Evolutionary conservation across 352 stramenopile species (phyloP), one percentile per base, ranked within the genome.

Genomic region (Peronosclerospora sorghi): DNA sequence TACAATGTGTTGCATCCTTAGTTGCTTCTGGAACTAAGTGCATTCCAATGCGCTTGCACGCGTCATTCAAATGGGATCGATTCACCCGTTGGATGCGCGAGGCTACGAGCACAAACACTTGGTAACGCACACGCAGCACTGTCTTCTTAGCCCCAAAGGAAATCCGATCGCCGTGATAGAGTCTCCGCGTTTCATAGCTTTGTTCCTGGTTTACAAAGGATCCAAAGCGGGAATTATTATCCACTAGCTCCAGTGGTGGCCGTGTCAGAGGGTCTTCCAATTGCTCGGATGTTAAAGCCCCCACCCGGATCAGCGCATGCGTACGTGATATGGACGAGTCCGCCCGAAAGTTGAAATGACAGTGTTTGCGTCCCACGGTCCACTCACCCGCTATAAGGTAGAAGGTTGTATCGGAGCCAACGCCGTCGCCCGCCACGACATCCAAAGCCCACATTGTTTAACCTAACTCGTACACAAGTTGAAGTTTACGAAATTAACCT

Each of bases 171-270:
- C 78, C 78, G 41, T 86, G 68, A 8, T 63, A 59, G 41, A 85
- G 59, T 30, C 53, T 57, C 5, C 62, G 59, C 44, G 75, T 54
- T 9, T 36, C 49, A 37, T 78, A 63, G 42, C 55, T 69, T 35
- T 87, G 72, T 34, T 87, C 60, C 26, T 83, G 62, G 51, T 93
- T 93, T 34, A 93, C 74, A 45, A 89, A 93, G 15, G 81, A 88
- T 29, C 81, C 81, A 50, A 93, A 93, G 50, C 81, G 81, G 41
- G 81, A 93, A 34, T 80, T 69, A 51, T 73, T 65, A 59, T 93
- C 81, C 49, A 77, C 65, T 28, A 93, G 64, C 44, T 76, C 68
- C 48, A 93, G 73, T 36, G 66, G 48, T 23, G 75, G 81, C 5
- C 74, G 68, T 10, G 78, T 66, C 9, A 51, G 40, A 34, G 74